Percentiles rank a stretch among this genome's conserved stretches.
phyloP scores from a whole-genome alignment of 2,329 filamentous ascomycete species.

The Botrytis sinoallii region DNA sequence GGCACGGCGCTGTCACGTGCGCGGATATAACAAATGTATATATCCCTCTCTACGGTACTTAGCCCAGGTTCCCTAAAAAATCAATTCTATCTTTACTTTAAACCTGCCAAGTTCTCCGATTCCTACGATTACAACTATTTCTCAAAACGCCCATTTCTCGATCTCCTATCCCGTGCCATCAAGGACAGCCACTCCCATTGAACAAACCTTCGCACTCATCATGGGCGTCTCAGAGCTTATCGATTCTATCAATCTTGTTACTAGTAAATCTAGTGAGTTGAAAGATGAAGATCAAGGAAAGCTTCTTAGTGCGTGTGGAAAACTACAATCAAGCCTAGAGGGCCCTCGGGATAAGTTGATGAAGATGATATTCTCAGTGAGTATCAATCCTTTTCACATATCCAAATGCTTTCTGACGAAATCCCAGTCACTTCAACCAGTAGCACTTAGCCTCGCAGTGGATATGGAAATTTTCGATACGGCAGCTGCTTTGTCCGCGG shows the following conservation, averaged over 20 bases:
- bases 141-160: background rate
- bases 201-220: too few species aligned
- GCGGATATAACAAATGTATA: background rate
- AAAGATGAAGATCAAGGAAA: background rate
- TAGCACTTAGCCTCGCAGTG: constrained; percentile 2
- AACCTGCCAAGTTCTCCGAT: accelerated
- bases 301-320: constrained; percentile 3
- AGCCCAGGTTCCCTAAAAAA: background rate
- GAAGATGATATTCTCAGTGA: background rate
- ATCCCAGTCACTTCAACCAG: background rate
- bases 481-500: background rate
- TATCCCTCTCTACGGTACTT: background rate
- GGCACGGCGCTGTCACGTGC: background rate
- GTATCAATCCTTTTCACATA: background rate
- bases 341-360: background rate
- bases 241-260: constrained; percentile 1
- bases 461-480: constrained; percentile 17
- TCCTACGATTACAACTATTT: background rate
- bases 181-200: background rate
- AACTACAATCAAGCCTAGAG: background rate
- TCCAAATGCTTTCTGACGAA: background rate
- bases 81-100: background rate
- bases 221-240: constrained; percentile 12
- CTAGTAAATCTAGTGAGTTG: background rate
- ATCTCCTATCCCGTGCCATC: background rate